Evolutionary conservation across 73 alveolate genomes (phyloP).

Genomic region (Blepharisma japonicum): DNA sequence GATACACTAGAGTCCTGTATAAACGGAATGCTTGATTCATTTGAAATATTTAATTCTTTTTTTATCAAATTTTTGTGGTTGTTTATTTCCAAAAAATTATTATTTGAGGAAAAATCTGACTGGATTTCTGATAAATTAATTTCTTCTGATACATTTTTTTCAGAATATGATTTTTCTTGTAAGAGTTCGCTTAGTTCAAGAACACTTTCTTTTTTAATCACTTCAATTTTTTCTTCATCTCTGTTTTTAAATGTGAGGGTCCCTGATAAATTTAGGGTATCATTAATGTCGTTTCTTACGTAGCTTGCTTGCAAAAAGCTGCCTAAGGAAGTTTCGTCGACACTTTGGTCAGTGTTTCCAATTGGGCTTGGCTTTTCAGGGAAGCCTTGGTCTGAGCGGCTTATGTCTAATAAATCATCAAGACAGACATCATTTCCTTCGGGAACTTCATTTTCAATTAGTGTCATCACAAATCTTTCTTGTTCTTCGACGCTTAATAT

Average conservation of each 20-base stretch:
- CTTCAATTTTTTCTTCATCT: not conserved
- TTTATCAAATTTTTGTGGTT: not conserved
- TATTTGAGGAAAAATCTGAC: not conserved
- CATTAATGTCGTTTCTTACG: no score
- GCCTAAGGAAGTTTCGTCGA: no score
- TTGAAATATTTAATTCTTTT: conserved; percentile 4
- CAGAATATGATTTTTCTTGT: not conserved
- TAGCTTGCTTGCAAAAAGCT: no score
- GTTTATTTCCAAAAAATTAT: conserved; percentile 1
- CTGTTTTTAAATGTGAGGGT: no score
- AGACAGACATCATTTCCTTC: conserved; percentile 18
- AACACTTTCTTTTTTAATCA: not conserved
- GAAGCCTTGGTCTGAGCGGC: not conserved
- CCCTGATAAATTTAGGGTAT: no score
- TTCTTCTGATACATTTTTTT: not conserved
- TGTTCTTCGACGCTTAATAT: not conserved
- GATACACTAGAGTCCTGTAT: not conserved
- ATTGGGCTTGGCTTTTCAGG: no score
- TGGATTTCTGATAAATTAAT: not conserved
- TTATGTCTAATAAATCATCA: not conserved
- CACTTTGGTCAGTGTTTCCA: no score
- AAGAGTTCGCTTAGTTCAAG: not conserved
- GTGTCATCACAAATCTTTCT: conserved; percentile 24
- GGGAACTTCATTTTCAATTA: conserved; percentile 11
- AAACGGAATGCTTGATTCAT: conserved; percentile 12